These are phyloP conservation scores for Lobosporangium transversale DNA, from an alignment of 192 early-diverging fungal species.

Conservation along the genomic window DNA sequence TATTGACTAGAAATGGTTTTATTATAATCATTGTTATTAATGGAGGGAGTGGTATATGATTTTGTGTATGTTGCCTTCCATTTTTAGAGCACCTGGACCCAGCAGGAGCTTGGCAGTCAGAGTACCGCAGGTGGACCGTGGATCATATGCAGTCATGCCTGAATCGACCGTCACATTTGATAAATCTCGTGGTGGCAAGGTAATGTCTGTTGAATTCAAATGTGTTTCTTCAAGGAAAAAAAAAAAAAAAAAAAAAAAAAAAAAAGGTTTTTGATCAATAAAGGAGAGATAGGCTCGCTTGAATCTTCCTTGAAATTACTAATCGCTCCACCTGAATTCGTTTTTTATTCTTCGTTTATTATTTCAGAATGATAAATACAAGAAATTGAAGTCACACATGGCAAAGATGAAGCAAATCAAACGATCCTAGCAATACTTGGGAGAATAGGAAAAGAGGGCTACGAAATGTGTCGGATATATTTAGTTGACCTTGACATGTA, in stretches of 20 bases:
- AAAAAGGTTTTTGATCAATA: no score
- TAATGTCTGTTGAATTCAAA: slow-evolving; percentile 6
- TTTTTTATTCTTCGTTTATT: not conserved
- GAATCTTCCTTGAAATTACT: not conserved
- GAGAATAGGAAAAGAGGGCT: not conserved
- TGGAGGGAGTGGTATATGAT: no score
- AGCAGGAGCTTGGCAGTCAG: slow-evolving; percentile 34
- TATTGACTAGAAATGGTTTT: no score
- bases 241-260: not conserved
- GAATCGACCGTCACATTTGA: slow-evolving; percentile 43
- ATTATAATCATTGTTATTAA: no score
- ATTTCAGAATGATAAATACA: slow-evolving; percentile 51
- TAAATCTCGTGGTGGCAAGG: slow-evolving; percentile 49
- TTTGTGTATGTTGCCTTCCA: not conserved
- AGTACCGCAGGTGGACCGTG: slow-evolving; percentile 41
- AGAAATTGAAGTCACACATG: slow-evolving; percentile 53
- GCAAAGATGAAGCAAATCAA: slow-evolving; percentile 54
- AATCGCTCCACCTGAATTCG: not conserved
- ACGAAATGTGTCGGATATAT: not conserved
- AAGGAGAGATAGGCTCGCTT: no score
- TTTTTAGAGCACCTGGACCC: slow-evolving; percentile 9
- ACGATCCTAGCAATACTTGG: slow-evolving; percentile 13
- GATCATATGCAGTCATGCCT: slow-evolving; percentile 38
- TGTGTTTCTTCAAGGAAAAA: not conserved
- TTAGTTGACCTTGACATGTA: not conserved